Conservation (phyloP, 257 asterid species). For the Verbena officinalis region DNA sequence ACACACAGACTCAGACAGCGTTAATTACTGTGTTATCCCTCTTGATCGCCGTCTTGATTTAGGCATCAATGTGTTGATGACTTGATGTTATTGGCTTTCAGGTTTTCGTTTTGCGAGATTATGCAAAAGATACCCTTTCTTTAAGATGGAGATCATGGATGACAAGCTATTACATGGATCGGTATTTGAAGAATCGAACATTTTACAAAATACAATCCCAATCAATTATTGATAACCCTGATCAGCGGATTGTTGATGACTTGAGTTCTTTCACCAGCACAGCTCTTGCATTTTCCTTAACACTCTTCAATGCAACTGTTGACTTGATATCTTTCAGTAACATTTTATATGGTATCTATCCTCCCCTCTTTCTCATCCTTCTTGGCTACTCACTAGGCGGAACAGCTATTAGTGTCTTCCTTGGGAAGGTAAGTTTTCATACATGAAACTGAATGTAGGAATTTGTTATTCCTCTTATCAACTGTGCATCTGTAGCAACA, state of each 20-base stretch:
- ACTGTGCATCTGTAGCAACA: neutral
- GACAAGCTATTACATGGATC: slow-evolving; percentile 87
- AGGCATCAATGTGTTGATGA: too few relatives aligned
- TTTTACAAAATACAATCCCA: slow-evolving; percentile 87
- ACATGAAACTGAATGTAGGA: neutral
- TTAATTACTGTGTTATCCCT: neutral
- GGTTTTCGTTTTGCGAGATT: slow-evolving; percentile 92
- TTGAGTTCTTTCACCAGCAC: slow-evolving; percentile 91
- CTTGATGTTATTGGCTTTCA: slow-evolving; percentile 36
- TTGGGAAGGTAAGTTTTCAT: slow-evolving; percentile 71
- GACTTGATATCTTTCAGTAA: slow-evolving; percentile 96
- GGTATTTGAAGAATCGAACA: slow-evolving; percentile 77
- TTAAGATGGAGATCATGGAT: slow-evolving; percentile 97
- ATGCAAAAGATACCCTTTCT: slow-evolving; percentile 88
- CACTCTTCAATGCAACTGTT: slow-evolving; percentile 77
- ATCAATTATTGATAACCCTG: slow-evolving; percentile 88
- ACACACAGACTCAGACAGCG: too few relatives aligned
- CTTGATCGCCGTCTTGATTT: neutral
- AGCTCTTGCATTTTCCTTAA: slow-evolving; percentile 83
- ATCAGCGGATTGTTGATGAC: slow-evolving; percentile 95
- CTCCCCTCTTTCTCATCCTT: slow-evolving; percentile 83
- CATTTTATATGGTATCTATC: slow-evolving; percentile 84
- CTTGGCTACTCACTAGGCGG: slow-evolving; percentile 86
- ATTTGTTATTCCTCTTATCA: neutral
- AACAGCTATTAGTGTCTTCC: slow-evolving; percentile 80